A percentile compares a stretch with the other conserved stretches of the same genome.
Evolutionary conservation across 1,284 basidiomycete genomes (phyloP).

Genomic region (Tilletia caries): DNA sequence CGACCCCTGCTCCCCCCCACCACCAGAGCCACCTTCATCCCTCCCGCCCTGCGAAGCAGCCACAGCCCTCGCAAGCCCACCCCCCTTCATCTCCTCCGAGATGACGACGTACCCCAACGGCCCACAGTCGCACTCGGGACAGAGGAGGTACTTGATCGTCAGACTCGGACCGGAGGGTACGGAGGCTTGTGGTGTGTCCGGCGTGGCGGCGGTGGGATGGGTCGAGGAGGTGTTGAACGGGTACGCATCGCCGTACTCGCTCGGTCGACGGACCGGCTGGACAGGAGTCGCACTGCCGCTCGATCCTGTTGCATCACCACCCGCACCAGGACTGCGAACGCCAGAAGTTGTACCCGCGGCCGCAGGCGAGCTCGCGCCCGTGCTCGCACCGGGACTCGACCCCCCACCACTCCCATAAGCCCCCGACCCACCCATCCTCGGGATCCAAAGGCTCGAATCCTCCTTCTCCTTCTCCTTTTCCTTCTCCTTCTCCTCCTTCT

Average conservation of each 20-base stretch:
- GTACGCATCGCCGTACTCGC: constrained; percentile 5
- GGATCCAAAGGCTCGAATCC: background rate
- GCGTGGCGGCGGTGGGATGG: background rate
- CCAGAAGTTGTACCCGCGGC: too few relatives aligned
- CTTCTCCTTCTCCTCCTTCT: background rate
- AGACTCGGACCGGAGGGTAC: background rate
- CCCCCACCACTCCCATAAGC: background rate
- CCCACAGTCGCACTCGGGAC: constrained; percentile 51
- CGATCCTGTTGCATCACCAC: background rate
- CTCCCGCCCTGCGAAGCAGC: constrained; percentile 18
- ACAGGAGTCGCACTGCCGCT: background rate
- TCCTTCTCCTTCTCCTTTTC: background rate
- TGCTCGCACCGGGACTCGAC: background rate
- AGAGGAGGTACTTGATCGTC: constrained; percentile 48
- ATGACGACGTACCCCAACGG: constrained; percentile 48
- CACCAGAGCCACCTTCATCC: constrained; percentile 31
- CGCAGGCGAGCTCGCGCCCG: background rate
- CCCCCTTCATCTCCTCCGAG: constrained; percentile 32
- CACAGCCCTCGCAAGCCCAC: constrained; percentile 37
- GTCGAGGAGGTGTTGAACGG: constrained; percentile 10
- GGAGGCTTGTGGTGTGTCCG: background rate
- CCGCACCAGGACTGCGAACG: background rate
- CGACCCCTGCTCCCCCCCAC: constrained; percentile 17
- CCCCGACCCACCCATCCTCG: background rate
- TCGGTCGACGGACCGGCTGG: background rate